phyloP scores from a whole-genome alignment of 306 rosid species.

The Cucumis hystrix region DNA sequence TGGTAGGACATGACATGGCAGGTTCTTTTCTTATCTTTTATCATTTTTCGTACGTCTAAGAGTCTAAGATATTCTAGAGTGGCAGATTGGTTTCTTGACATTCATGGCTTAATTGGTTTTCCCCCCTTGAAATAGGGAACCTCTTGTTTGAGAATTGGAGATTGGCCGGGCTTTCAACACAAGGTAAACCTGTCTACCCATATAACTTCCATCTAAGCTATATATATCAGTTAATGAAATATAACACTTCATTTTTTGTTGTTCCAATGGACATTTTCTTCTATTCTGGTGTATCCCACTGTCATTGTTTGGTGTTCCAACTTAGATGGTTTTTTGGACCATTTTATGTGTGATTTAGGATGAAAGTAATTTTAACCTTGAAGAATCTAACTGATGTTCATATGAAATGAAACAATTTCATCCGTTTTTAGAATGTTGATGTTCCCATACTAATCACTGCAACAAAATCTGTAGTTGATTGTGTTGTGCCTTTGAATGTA shows the following conservation, averaged over 20 bases:
- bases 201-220: not conserved
- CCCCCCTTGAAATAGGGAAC: constrained; percentile 27
- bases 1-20: constrained; percentile 69
- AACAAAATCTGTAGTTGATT: not conserved
- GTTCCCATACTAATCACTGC: not conserved
- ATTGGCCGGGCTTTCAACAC: constrained; percentile 47
- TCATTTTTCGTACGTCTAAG: not conserved
- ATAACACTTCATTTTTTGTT: not conserved
- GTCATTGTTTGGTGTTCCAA: not conserved
- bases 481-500: not conserved
- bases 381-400: not conserved
- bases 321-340: not conserved
- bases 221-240: not conserved
- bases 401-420: no score
- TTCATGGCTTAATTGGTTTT: not conserved
- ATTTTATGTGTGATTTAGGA: not conserved
- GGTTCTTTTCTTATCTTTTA: constrained; percentile 28
- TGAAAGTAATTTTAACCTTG: not conserved
- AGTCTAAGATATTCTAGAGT: not conserved
- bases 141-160: constrained; percentile 66
- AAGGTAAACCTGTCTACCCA: constrained; percentile 27
- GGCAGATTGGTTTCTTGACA: not conserved
- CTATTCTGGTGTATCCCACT: not conserved
- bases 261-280: not conserved
- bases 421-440: not conserved